Conservation (phyloP, 345 rosid genomes). For the Excoecaria agallocha region DNA sequence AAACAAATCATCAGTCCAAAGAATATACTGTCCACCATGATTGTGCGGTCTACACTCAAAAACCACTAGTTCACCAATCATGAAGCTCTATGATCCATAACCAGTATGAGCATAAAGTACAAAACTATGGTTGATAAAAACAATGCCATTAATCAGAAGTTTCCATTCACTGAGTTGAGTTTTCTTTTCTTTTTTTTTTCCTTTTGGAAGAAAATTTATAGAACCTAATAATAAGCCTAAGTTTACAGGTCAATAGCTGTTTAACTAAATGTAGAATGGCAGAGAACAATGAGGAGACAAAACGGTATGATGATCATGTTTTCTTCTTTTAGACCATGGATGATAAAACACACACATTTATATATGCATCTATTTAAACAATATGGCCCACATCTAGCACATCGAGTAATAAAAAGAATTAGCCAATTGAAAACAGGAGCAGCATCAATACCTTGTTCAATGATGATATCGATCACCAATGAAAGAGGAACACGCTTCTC, state of each 20-base stretch:
- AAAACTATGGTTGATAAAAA: neutral
- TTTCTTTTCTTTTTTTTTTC: no score
- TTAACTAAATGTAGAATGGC: neutral
- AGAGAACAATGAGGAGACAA: neutral
- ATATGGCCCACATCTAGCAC: neutral
- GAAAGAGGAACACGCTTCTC: slow-evolving; percentile 60
- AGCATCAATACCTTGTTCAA: slow-evolving; percentile 57
- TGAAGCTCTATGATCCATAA: neutral
- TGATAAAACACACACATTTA: neutral
- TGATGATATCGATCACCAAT: slow-evolving; percentile 57
- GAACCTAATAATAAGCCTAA: neutral
- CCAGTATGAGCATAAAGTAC: neutral
- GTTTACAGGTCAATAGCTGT: neutral
- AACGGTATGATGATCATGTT: neutral
- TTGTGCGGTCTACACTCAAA: neutral
- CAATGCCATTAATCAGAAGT: neutral
- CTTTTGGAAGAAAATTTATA: neutral
- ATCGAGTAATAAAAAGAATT: neutral
- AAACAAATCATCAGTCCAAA: neutral
- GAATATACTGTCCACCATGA: neutral
- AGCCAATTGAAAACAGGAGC: neutral
- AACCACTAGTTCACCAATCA: neutral
- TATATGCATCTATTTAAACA: neutral
- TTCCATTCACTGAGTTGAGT: no score
- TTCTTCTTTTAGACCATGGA: neutral